These are phyloP conservation scores for Blastomyces parvus DNA, from an alignment of 2,329 filamentous ascomycete genomes.

Conservation along the genomic window DNA sequence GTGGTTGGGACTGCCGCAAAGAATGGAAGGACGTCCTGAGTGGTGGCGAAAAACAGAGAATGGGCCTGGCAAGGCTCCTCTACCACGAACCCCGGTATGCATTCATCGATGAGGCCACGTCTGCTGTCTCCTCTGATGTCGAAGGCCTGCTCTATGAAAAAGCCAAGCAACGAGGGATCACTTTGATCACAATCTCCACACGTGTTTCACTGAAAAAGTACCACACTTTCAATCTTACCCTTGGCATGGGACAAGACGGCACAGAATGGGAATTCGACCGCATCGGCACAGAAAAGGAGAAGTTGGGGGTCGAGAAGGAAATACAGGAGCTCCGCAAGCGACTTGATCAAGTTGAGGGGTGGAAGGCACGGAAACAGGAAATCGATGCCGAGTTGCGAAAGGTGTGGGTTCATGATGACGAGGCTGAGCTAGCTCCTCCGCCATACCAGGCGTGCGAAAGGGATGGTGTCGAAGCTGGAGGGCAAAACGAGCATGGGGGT, in stretches of 20 bases:
- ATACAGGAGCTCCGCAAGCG: constrained; percentile 72
- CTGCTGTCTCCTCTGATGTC: constrained; percentile 86
- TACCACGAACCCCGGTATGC: constrained; percentile 95
- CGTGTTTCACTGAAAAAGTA: constrained; percentile 91
- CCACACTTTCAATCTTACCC: constrained; percentile 79
- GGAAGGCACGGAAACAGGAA: constrained; percentile 66
- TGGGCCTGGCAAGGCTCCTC: constrained; percentile 79
- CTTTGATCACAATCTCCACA: constrained; percentile 90
- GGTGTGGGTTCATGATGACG: constrained; percentile 50
- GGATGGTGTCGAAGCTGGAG: constrained; percentile 5
- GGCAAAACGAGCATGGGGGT: background rate
- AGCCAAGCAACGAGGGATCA: constrained; percentile 88
- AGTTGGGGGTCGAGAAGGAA: constrained; percentile 86
- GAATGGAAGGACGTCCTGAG: constrained; percentile 98
- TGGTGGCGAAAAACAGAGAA: constrained; percentile 92
- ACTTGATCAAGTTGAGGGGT: constrained; percentile 69
- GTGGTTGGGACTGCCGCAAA: constrained; percentile 92
- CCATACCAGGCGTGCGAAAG: constrained; percentile 22
- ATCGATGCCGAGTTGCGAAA: constrained; percentile 71
- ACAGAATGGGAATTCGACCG: constrained; percentile 86
- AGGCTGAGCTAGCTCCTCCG: constrained; percentile 30
- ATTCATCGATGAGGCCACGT: constrained; percentile 91
- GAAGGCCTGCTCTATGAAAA: constrained; percentile 89
- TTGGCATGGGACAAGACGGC: constrained; percentile 71
- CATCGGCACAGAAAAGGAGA: constrained; percentile 88